Conservation (phyloP, 495 filamentous ascomycete genomes). For the Bacidia rubella region DNA sequence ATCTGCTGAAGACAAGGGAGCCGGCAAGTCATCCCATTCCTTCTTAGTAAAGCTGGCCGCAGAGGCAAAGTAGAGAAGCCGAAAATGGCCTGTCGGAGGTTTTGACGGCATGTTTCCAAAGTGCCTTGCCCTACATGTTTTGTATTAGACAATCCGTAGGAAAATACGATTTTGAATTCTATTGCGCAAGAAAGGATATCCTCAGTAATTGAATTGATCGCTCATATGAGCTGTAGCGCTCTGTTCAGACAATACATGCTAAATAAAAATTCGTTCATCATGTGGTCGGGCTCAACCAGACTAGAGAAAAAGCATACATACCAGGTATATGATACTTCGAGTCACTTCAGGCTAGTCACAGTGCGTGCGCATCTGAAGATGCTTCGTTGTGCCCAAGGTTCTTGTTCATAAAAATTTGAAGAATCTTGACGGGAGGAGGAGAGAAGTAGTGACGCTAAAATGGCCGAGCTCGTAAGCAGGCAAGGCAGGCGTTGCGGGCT, state of each 20-base stretch:
- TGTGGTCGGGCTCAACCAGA: not conserved
- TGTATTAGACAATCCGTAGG: not conserved
- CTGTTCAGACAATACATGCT: slow-evolving; percentile 61
- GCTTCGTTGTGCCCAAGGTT: no score
- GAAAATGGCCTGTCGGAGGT: slow-evolving; percentile 48
- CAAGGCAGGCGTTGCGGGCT: no score
- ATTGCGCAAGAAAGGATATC: no score
- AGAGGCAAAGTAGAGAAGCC: slow-evolving; percentile 76
- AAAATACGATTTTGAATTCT: not conserved
- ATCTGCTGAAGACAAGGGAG: slow-evolving; percentile 51
- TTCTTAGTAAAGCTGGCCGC: slow-evolving; percentile 61
- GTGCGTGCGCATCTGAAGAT: no score
- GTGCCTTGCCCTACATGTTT: slow-evolving; percentile 4
- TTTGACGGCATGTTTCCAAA: slow-evolving; percentile 23
- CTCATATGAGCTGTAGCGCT: slow-evolving; percentile 27
- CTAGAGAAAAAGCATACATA: not conserved
- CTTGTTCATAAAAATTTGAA: no score
- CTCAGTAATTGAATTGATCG: no score
- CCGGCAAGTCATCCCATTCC: slow-evolving; percentile 54
- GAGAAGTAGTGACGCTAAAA: no score
- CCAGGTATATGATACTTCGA: no score
- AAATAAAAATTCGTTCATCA: slow-evolving; percentile 17
- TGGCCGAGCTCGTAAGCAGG: no score
- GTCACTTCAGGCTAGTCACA: no score
- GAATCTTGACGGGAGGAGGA: no score